Conservation (phyloP, 805 yeast species). For the Starmerella apicola region DNA sequence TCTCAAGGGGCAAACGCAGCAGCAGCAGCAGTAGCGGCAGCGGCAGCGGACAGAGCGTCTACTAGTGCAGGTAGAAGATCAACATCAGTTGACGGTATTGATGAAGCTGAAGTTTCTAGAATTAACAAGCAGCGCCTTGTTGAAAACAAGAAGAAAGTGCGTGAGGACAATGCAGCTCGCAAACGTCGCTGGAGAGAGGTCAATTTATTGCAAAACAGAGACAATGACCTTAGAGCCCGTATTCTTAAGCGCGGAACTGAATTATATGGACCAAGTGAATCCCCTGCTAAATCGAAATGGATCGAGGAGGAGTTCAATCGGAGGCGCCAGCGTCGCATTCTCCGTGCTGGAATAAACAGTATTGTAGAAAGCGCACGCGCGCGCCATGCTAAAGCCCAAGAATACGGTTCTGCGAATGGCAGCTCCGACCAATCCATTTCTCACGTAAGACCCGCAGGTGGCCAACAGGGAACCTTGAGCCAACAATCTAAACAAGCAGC, state of each 20-base stretch:
- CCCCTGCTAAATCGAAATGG: conserved; percentile 53
- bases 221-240: conserved; percentile 71
- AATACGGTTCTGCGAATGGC: no score
- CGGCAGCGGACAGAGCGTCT: not conserved
- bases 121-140: not conserved
- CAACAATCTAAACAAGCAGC: conserved; percentile 18
- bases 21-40: not conserved
- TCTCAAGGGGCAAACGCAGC: not conserved
- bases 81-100: no score
- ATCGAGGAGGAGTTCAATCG: conserved; percentile 56
- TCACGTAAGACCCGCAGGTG: not conserved
- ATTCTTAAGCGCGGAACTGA: conserved; percentile 58
- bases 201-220: conserved; percentile 70
- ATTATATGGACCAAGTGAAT: conserved; percentile 50
- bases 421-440: no score
- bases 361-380: conserved; percentile 16
- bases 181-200: conserved; percentile 77
- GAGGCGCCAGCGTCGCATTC: conserved; percentile 48
- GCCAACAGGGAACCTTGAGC: conserved; percentile 10
- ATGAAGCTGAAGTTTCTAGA: not conserved
- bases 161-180: conserved; percentile 60
- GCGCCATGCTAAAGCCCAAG: conserved; percentile 8
- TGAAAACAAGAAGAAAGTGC: conserved; percentile 41
- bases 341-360: conserved; percentile 26
- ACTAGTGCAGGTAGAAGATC: no score